Evolutionary conservation across 192 early-diverging fungal species (phyloP).

Genomic region (Backusella luteola): DNA sequence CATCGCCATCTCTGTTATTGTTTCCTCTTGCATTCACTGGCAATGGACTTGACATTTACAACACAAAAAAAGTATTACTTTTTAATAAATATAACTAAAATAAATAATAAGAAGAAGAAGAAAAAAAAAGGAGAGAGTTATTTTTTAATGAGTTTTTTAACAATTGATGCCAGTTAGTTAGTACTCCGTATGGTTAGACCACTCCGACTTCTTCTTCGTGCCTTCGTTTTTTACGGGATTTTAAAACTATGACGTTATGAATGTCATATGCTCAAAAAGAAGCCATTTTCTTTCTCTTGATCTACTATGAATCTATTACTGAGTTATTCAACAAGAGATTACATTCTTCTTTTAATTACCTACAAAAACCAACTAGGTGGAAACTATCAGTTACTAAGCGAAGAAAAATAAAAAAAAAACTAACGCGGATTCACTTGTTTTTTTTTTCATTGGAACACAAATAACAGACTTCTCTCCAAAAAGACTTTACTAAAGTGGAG

Average conservation of each 20-base stretch:
- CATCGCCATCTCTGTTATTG: neutral
- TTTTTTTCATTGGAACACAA: neutral
- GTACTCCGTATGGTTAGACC: neutral
- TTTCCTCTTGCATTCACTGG: conserved; percentile 20
- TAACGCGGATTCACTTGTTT: neutral
- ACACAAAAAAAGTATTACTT: neutral
- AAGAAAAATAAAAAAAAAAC: neutral
- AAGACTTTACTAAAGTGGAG: neutral
- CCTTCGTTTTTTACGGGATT: neutral
- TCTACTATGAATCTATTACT: neutral
- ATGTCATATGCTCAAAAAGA: neutral
- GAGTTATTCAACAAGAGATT: neutral
- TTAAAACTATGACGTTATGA: conserved; percentile 5
- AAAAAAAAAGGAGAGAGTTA: neutral
- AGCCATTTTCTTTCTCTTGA: neutral
- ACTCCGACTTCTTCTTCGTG: neutral
- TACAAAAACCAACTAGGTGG: neutral
- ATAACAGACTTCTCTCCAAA: neutral
- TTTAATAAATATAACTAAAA: neutral
- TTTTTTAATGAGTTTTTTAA: neutral
- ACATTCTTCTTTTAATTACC: neutral
- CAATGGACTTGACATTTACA: conserved; percentile 15
- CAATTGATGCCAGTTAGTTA: neutral
- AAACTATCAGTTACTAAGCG: neutral
- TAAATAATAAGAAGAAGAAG: neutral